Percentiles rank a stretch among this genome's conserved stretches.
These are phyloP conservation scores for Penicillium lagena DNA, from an alignment of 495 filamentous ascomycete genomes.

Conservation along the genomic window DNA sequence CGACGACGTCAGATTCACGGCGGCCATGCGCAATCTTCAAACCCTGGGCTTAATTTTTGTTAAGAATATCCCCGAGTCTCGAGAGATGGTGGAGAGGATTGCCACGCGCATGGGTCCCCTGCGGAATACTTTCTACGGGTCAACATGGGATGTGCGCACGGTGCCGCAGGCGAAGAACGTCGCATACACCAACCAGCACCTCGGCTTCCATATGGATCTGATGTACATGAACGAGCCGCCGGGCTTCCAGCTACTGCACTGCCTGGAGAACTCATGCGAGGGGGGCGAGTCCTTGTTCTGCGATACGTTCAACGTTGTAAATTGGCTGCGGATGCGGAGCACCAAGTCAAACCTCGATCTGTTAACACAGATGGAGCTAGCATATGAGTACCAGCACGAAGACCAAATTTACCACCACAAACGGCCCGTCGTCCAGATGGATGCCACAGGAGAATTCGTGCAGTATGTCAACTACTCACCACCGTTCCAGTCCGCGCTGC, in stretches of 20 bases:
- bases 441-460: conserved; percentile 7
- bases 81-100: conserved; percentile 56
- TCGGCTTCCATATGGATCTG: conserved; percentile 89
- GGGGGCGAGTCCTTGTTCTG: conserved; percentile 81
- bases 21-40: conserved; percentile 47
- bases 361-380: conserved; percentile 39
- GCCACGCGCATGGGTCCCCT: conserved; percentile 65
- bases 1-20: conserved; percentile 42
- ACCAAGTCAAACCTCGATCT: conserved; percentile 14
- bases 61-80: conserved; percentile 58
- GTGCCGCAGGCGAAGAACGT: conserved; percentile 79
- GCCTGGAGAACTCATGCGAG: conserved; percentile 62
- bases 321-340: no score
- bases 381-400: conserved; percentile 64
- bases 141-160: conserved; percentile 79
- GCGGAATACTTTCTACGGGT: conserved; percentile 80
- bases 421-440: conserved; percentile 46
- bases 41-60: conserved; percentile 67
- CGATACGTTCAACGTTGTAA: conserved; percentile 47
- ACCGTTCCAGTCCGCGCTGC: conserved; percentile 55
- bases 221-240: conserved; percentile 80
- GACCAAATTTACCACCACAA: conserved; percentile 51
- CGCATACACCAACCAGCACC: conserved; percentile 73
- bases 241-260: conserved; percentile 79
- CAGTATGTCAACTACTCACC: conserved; percentile 63